Evolutionary conservation across 176 grass and related monocot species (phyloP), one percentile per base, ranked within the genome.

Genomic region (Stipa capillata): DNA sequence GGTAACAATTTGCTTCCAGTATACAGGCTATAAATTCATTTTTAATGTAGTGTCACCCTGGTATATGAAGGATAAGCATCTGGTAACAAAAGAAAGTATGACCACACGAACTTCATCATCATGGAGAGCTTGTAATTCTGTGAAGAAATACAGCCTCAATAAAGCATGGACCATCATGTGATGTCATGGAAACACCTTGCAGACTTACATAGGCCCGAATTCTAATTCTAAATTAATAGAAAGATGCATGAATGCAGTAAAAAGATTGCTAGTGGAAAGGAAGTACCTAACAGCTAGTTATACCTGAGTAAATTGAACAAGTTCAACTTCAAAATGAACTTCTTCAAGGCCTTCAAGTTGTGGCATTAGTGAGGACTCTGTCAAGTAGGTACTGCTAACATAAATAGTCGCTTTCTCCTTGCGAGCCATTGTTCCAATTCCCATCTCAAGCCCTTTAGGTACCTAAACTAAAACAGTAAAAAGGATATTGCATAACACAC

Each of bases 361-460:
- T 65, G 95, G 80, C 85, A 94, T 90, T 56, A 94, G 65, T 74
- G 90, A 75, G 65, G 95, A 94, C 56, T 87, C 73, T 57, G 90
- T 90, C 76, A 98, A 89, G 86, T 98, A 98, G 44, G 81, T 64
- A 69, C 53, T 85, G 62, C 16, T 93, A 72, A 93, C 84, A 89
- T 85, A 98, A 98, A 98, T 89, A 79, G 72, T 73, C 39, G 95
- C 90, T 55, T 94, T 98, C 83, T 98, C 95, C 57, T 83, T 75
- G 43, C 83, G 87, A 51, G 85, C 5, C 95, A 98, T 98, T 67
- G 89, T 89, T 49, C 92, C 95, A 76, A 94, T 94, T 32, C 90
- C 95, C 89, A 98, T 92, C 77, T 98, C 92, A 88, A 98, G 90
- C 48, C 92, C 95, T 94, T 92, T 94, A 68, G 95, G 90, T 79